Base-by-base conservation (phyloP, 1,139 yeast genomes). In the Geotrichum armillariae region DNA sequence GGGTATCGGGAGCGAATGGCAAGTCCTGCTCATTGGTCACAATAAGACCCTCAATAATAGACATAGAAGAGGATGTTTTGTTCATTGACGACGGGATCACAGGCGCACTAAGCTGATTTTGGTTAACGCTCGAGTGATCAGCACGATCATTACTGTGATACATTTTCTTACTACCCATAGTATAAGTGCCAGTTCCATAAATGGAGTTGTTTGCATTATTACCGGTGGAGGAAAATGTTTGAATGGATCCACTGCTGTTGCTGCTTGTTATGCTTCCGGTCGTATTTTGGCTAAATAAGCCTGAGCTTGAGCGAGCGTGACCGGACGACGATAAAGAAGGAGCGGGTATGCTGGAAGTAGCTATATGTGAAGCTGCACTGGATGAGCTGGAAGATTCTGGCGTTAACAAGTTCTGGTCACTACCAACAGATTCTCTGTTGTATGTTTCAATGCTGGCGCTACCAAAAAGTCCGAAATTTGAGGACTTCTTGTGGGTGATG, bases 1-100 rank as follows among this genome's bases (percentile, higher is more conserved):
- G 9, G 11, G 40, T 16, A 18, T 49, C 52, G 2, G 49, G 49
- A 8, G 14, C 8, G 31, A 49, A 49, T 12, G 52, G 52, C 29
- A 49, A 34, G 21, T 49, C 49, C 17, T 27, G 11, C 27, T 49
- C 52, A 36, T 17, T 38, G n/a, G 29, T 32, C 7, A 48, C 36
- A 1, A 48, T n/a, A 4, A 48, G 18, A 18, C 25, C 38, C n/a
- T 38, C 47, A 1, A 48, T 14, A 9, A 48, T 21, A 8, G 38
- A 29, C n/a, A 27, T 21, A 17, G 27, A 17, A 14, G 21, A 18
- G 4, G 29, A 32, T 14, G 42, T 43, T 16, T 31, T 31, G n/a
- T 20, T 18, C 37, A 43, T 21, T 11, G 51, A 43, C n/a, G 44
- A 12, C 3, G 47, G 41, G 16, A 37, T 22, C 14, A 36, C 8